Evolutionary conservation across 2,329 filamentous ascomycete genomes (phyloP).

Genomic region (Aspergillus fructus): DNA sequence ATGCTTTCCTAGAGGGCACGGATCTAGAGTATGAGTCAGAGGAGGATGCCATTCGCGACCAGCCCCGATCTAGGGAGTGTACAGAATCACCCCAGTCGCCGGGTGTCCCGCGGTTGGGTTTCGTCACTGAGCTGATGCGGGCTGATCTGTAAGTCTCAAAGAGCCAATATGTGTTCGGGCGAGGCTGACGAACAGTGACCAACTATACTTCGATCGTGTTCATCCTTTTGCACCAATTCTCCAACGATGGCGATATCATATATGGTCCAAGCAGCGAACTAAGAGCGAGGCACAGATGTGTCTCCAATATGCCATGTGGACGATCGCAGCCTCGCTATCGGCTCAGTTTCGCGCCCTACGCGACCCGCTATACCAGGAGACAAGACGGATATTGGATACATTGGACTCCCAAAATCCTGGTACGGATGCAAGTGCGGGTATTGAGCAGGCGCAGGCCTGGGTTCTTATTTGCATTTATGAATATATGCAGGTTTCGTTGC

Average conservation of each 20-base stretch:
- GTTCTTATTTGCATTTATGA: slow-evolving; percentile 40
- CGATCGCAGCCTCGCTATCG: slow-evolving; percentile 34
- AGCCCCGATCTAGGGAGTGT: slow-evolving; percentile 1
- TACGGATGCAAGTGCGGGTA: slow-evolving; percentile 9
- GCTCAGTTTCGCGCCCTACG: slow-evolving; percentile 30
- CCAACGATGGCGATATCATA: slow-evolving; percentile 28
- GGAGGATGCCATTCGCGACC: slow-evolving; percentile 15
- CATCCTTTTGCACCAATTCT: slow-evolving; percentile 30
- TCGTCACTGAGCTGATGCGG: slow-evolving; percentile 21
- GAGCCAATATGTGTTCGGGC: no score
- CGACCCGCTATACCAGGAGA: slow-evolving; percentile 27
- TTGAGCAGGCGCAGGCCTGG: slow-evolving; percentile 40
- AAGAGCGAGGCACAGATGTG: slow-evolving; percentile 22
- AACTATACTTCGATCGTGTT: slow-evolving; percentile 33
- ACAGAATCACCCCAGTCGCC: slow-evolving; percentile 9
- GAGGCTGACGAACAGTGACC: slow-evolving; percentile 20
- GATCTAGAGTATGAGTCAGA: slow-evolving; percentile 18
- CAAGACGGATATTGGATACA: slow-evolving; percentile 24
- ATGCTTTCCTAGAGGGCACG: slow-evolving; percentile 13
- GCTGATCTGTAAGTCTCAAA: slow-evolving; percentile 18
- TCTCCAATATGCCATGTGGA: slow-evolving; percentile 40
- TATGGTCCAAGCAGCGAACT: slow-evolving; percentile 22
- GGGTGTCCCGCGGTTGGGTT: slow-evolving; percentile 4
- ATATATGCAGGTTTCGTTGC: slow-evolving; percentile 33
- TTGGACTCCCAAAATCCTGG: slow-evolving; percentile 13